phyloP scores from a whole-genome alignment of 1,284 basidiomycete species.

The Polyporus tsugae region DNA sequence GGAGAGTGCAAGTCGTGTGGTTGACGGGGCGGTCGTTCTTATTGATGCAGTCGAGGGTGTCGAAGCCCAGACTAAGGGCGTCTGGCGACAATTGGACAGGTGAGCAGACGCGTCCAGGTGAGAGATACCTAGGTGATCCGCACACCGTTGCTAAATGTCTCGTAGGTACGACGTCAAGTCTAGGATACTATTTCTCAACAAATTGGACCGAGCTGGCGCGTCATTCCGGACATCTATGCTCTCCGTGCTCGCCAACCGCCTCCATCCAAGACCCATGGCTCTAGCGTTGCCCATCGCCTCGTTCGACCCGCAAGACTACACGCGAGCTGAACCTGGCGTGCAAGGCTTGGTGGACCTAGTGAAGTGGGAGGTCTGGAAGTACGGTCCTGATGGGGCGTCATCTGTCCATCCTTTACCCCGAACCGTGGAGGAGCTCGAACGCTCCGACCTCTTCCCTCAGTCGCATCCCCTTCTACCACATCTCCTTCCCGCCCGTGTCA shows the following conservation, averaged over 20 bases:
- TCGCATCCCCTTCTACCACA: constrained; percentile 74
- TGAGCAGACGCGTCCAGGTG: constrained; percentile 53
- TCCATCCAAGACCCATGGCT: constrained; percentile 79
- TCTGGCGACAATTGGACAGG: constrained; percentile 88
- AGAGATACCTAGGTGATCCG: constrained; percentile 19
- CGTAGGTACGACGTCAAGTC: constrained; percentile 80
- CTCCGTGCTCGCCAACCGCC: constrained; percentile 75
- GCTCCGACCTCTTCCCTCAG: constrained; percentile 54
- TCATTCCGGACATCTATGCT: constrained; percentile 76
- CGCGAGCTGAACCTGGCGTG: constrained; percentile 76
- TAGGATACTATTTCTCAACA: constrained; percentile 87
- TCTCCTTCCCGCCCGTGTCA: constrained; percentile 70
- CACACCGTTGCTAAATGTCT: constrained; percentile 1
- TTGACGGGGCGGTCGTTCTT: constrained; percentile 89
- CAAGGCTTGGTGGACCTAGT: constrained; percentile 83
- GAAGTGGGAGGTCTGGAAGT: constrained; percentile 83
- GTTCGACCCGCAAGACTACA: constrained; percentile 70
- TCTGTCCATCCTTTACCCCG: constrained; percentile 62
- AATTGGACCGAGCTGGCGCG: constrained; percentile 86
- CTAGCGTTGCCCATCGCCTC: constrained; percentile 84
- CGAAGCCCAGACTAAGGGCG: constrained; percentile 89
- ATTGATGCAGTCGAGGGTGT: constrained; percentile 93
- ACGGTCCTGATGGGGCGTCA: constrained; percentile 57
- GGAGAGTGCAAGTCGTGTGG: constrained; percentile 88
- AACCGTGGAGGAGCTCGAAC: constrained; percentile 51